A percentile compares a stretch with the other conserved stretches of the same genome.
Conservation (phyloP, 2,329 filamentous ascomycete species). For the Exophiala oligosperma region DNA sequence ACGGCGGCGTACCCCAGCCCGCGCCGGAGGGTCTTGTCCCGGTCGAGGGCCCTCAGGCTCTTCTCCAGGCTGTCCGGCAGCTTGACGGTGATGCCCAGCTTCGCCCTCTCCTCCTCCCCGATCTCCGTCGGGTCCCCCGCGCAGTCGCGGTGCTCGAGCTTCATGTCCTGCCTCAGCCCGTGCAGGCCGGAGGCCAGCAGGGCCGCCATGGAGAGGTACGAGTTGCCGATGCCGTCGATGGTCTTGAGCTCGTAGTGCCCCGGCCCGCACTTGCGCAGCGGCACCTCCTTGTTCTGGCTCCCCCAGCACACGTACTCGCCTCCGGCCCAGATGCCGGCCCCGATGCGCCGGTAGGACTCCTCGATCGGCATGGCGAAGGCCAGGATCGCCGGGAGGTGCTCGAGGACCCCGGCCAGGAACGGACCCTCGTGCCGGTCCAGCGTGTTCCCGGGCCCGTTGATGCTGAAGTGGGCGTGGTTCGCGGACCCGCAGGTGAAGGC, state of each 20-base stretch:
- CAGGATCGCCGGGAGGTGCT: conserved; percentile 64
- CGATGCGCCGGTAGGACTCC: conserved; percentile 67
- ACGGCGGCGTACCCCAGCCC: conserved; percentile 34
- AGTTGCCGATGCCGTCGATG: conserved; percentile 77
- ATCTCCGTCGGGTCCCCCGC: conserved; percentile 37
- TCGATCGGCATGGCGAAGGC: conserved; percentile 69
- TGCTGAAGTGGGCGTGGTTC: conserved; percentile 69
- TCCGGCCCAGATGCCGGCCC: conserved; percentile 73
- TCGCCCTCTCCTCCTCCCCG: conserved; percentile 31
- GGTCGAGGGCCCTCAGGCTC: conserved; percentile 36
- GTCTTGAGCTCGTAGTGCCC: conserved; percentile 78
- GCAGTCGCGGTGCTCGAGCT: conserved; percentile 37
- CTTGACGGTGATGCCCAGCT: conserved; percentile 38
- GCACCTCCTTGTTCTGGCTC: conserved; percentile 75
- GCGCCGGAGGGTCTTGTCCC: conserved; percentile 31
- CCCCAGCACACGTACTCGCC: conserved; percentile 79
- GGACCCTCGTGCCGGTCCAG: conserved; percentile 47
- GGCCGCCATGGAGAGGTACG: conserved; percentile 67
- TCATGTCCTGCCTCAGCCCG: conserved; percentile 47
- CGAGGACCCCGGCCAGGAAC: conserved; percentile 72
- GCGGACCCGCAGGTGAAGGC: conserved; percentile 60
- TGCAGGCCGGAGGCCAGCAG: conserved; percentile 60
- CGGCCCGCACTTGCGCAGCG: conserved; percentile 65
- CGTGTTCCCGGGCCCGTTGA: conserved; percentile 48
- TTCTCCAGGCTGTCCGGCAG: conserved; percentile 38